Base-by-base conservation (phyloP, 192 early-diverging fungal genomes). In the Gaertneriomyces sp. region DNA sequence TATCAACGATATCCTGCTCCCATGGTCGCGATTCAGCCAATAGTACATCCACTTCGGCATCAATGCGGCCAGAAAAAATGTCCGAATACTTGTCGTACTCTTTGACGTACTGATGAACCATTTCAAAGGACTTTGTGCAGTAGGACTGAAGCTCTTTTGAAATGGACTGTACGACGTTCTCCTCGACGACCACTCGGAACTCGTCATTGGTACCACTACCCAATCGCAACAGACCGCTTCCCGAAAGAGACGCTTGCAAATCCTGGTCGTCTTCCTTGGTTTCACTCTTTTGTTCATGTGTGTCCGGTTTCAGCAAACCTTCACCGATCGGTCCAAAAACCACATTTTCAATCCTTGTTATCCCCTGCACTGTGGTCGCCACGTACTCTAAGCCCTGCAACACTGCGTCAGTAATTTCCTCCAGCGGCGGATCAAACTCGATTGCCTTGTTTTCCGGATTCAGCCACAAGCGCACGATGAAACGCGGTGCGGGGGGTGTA, bases 1-100 rank as follows among this genome's bases (percentile, higher is more conserved):
- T 84, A 71, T 85, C 72, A 63, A 45, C 43, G 4, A 71, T 61
- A 58, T 78, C 79, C 42, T 86, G 82, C 8, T 86, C 78, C 75
- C 85, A 86, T 5, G 74, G 46, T 42, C 79, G 81, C 25, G 80
- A 74, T 49, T 71, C 55, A 5, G 49, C 45, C 39, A 86, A 79
- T 50, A 82, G 85, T 45, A 38, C 41, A 2, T 50, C 60, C 50
- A 81, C 70, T 2, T 69, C 69, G 0, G 47, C 49, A 42, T 77
- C 53, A 7, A 76, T 58, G 14, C 77, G 58, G 8, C 56, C 64
- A 10, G 72, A 56, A 54, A 74, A 81, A 12, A 86, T 60, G 50
- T 57, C 39, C 63, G 63, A 60, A 53, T 81, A 82, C 49, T 55
- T 61, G 39, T 82, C 68, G 50, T 86, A 86, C 42, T 66, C 45